Percentiles rank a stretch among this genome's conserved stretches.
Evolutionary conservation across 179 eudicot genomes (phyloP).

Genomic region (Beta corolliflora): DNA sequence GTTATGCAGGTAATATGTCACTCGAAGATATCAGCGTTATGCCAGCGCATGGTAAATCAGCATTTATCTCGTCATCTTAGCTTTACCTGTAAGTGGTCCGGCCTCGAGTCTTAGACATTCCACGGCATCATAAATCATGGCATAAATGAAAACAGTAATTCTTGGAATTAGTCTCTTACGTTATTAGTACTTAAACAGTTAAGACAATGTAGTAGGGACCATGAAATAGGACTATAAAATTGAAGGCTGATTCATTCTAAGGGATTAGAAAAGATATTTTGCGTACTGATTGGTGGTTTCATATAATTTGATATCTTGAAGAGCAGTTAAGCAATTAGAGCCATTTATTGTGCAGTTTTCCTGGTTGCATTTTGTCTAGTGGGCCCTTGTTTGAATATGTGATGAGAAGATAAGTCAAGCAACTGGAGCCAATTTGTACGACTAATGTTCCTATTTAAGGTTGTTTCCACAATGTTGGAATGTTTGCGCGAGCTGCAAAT

Average conservation of each 20-base stretch:
- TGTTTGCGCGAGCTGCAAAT: neutral
- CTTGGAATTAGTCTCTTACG: neutral
- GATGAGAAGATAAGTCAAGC: conserved; percentile 14
- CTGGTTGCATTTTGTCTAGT: conserved; percentile 23
- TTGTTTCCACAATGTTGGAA: conserved; percentile 20
- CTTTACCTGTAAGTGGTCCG: conserved; percentile 34
- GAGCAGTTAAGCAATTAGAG: conserved; percentile 26
- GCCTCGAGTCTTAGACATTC: neutral
- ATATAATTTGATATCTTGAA: conserved; percentile 10
- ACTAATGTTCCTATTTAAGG: conserved; percentile 11
- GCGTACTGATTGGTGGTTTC: conserved; percentile 2
- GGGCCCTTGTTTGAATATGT: conserved; percentile 22
- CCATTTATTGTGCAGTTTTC: conserved; percentile 12
- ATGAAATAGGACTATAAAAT: conserved; percentile 2
- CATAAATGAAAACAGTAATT: neutral
- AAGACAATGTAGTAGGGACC: conserved; percentile 13
- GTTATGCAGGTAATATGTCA: conserved; percentile 20
- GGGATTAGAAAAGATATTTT: neutral
- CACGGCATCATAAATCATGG: neutral
- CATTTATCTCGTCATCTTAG: conserved; percentile 11
- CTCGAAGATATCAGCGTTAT: conserved; percentile 15
- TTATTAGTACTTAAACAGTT: conserved; percentile 6
- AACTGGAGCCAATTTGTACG: conserved; percentile 9
- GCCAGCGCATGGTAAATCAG: conserved; percentile 16
- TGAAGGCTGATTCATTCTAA: neutral